Base-by-base conservation (phyloP, 1,139 yeast species). In the Ogataea hybrid region DNA sequence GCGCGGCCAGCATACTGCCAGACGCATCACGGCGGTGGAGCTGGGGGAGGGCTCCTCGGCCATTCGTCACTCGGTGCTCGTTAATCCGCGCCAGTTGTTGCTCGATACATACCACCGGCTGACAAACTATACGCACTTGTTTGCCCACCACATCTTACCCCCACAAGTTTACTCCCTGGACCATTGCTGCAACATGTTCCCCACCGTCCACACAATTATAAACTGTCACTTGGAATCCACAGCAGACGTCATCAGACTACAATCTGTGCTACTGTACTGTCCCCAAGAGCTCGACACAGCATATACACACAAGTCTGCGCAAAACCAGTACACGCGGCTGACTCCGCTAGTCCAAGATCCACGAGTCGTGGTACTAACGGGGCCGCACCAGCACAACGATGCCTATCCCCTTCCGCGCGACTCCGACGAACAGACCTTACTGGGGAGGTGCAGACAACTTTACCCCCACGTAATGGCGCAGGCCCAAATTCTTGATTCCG, bases 261-360 rank as follows among this genome's bases (percentile, higher is more conserved):
- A 50, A 35, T 41, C 42, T 9, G 28, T 47, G 8, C 21, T 48
- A 8, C 25, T 46, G 7, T 36, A 86, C 28, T 33, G 45, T 2
- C 23, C 35, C 21, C 85, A 2, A 59, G 80, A 15, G 14, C 35
- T 78, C 69, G 43, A 20, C 81, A 81, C 3, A 75, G 65, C 50
- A 84, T 79, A 54, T 67, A 71, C 2, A 44, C 63, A 71, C 37
- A 77, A 61, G 53, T 69, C 75, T 0, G 75, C 79, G 12, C 65
- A 87, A 38, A 88, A 89, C 9, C 90, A 66, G 71, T 46, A 70
- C 73, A n/a, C 77, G 76, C 25, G 53, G 49, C 28, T 56, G 56
- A 25, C 57, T 53, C 43, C 64, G 59, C 5, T 73, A 68, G 45
- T 53, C 59, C 27, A 46, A 63, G 20, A 57, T 61, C 43, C 80